Percentiles rank a stretch among this genome's conserved stretches.
phyloP scores from a whole-genome alignment of 306 rosid species.

The Gleditsia sinensis region DNA sequence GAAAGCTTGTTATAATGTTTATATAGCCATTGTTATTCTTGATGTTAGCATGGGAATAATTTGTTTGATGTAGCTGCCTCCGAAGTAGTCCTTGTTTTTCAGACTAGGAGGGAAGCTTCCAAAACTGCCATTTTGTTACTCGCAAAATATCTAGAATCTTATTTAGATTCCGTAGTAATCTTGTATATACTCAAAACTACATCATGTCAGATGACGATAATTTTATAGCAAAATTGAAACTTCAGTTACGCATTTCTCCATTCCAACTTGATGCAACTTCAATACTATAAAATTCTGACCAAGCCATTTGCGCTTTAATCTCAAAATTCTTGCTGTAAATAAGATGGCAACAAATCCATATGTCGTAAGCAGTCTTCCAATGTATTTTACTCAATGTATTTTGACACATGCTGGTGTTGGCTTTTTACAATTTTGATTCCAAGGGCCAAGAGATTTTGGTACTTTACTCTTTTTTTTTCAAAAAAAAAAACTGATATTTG shows the following conservation, averaged over 20 bases:
- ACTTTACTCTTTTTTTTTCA: too few species aligned
- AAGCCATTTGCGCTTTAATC: too few species aligned
- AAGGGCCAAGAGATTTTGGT: too few species aligned
- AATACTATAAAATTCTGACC: too few species aligned
- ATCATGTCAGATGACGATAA: neutral
- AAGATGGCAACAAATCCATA: too few species aligned
- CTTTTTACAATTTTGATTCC: too few species aligned
- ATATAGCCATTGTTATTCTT: neutral
- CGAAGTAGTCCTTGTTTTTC: neutral
- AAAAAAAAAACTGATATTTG: too few species aligned
- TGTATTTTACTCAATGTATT: neutral
- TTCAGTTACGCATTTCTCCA: neutral
- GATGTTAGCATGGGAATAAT: neutral
- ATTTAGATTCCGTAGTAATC: neutral
- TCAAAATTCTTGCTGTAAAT: too few species aligned
- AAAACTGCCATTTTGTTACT: neutral
- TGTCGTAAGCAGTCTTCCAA: too few species aligned
- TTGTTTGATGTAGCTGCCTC: conserved; percentile 1
- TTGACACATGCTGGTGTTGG: neutral
- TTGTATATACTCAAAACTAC: neutral
- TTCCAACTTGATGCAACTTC: too few species aligned
- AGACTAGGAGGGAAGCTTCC: neutral
- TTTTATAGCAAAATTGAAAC: neutral
- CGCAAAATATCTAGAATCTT: neutral
- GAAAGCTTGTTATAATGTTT: neutral